These are phyloP conservation scores for Mesembryanthemum crystallinum DNA, from an alignment of 148 eudicot species.

Conservation along the genomic window DNA sequence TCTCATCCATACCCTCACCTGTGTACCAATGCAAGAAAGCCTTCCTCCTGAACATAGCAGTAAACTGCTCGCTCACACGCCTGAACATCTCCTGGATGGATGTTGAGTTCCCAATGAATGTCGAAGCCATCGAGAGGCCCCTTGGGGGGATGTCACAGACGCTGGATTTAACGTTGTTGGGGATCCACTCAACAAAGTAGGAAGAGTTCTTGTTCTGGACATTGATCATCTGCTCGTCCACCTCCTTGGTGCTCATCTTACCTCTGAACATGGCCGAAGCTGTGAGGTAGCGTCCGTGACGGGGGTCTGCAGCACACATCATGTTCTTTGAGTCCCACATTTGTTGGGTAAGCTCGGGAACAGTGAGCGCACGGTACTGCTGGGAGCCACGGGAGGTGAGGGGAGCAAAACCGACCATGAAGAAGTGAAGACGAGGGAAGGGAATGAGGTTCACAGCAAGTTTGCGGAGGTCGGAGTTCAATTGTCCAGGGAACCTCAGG, in stretches of 20 bases:
- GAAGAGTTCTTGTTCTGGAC: constrained; percentile 53
- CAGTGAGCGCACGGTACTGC: constrained; percentile 45
- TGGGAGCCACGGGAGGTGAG: constrained; percentile 50
- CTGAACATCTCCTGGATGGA: constrained; percentile 47
- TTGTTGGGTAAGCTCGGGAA: constrained; percentile 58
- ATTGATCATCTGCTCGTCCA: constrained; percentile 51
- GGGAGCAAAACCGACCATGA: constrained; percentile 53
- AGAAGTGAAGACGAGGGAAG: constrained; percentile 50
- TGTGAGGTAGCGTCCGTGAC: constrained; percentile 56
- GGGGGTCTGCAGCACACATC: constrained; percentile 61
- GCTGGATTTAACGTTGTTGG: constrained; percentile 47
- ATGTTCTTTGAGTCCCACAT: constrained; percentile 61
- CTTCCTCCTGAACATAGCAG: constrained; percentile 62
- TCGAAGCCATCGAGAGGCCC: constrained; percentile 43
- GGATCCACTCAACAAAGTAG: constrained; percentile 54
- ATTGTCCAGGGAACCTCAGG: constrained; percentile 45
- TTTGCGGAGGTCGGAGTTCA: constrained; percentile 51
- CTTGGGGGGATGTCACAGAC: constrained; percentile 48
- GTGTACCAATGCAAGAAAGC: constrained; percentile 95
- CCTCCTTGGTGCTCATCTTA: constrained; percentile 57
- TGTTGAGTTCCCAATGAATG: constrained; percentile 41
- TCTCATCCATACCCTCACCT: constrained; percentile 89
- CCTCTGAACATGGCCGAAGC: constrained; percentile 59
- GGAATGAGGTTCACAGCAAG: constrained; percentile 49
- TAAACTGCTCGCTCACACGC: constrained; percentile 44